A percentile compares a stretch with the other conserved stretches of the same genome.
Conservation (phyloP, 306 rosid genomes). For the Cicer cuneatum region DNA sequence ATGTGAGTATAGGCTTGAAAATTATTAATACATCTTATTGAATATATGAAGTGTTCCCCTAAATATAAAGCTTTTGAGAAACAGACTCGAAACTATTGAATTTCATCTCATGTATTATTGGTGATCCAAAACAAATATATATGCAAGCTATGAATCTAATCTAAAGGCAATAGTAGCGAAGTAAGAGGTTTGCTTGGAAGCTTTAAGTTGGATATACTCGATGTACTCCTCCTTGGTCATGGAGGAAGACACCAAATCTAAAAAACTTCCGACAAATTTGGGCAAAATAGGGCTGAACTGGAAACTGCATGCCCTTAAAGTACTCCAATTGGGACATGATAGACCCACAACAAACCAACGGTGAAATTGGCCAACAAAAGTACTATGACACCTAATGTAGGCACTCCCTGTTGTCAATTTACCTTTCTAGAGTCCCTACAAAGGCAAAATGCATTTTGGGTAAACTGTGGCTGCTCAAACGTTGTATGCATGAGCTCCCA, state of each 20-base stretch:
- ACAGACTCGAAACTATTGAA: neutral
- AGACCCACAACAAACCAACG: neutral
- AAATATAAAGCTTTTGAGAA: neutral
- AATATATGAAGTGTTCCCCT: neutral
- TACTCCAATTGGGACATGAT: neutral
- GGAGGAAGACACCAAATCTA: neutral
- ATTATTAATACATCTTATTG: slow-evolving; percentile 14
- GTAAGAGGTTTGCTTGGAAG: neutral
- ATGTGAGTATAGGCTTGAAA: slow-evolving; percentile 1
- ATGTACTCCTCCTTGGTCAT: neutral
- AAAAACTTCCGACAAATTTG: neutral
- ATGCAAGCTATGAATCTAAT: neutral
- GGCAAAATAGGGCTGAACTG: neutral
- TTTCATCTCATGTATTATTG: neutral
- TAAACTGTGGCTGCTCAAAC: too few species aligned
- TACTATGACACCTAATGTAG: neutral
- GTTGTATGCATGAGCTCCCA: too few species aligned
- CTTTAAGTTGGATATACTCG: neutral
- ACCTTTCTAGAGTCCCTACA: neutral
- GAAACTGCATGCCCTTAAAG: neutral
- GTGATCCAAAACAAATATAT: neutral
- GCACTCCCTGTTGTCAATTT: neutral
- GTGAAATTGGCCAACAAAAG: neutral
- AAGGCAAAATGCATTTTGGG: neutral
- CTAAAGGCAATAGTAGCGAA: neutral